Base-by-base conservation (phyloP, 139 green algal species). In the Microglena sp. region DNA sequence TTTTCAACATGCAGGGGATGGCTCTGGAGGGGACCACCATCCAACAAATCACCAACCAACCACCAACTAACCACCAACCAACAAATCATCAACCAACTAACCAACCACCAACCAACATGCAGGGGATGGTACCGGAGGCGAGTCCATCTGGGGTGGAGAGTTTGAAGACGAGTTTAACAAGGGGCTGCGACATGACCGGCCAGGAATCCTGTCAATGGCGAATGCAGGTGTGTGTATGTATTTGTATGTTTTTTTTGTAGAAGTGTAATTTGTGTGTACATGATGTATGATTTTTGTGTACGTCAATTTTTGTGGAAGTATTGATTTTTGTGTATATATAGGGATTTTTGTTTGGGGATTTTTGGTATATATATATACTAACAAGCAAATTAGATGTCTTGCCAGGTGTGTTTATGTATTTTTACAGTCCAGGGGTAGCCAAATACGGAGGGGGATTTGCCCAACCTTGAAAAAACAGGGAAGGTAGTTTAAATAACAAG, bases 101-200 rank as follows among this genome's bases (percentile, higher is more conserved):
- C n/a, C n/a, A n/a, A n/a, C n/a, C n/a, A n/a, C n/a, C n/a, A n/a
- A n/a, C n/a, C n/a, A n/a, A n/a, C n/a, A n/a, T n/a, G n/a, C 72
- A 91, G 89, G 93, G 22, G 91, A 99, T 64, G 94, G 94, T 40
- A 99, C 94, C 1, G 94, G 94, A 2, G 94, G 94, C 24, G 79
- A 91, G 71, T 95, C 83, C 60, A 97, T 99, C 33, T 99, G 94
- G 94, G 94, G 94, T 4, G 82, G 76, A 2, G 90, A 98, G 66
- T 99, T 99, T 79, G 86, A 92, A 65, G 94, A 99, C 72, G 94
- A 99, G 71, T 95, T 98, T 76, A 68, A 85, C 69, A 77, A 86
- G 28, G 83, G 77, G 56, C 70, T 97, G 68, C 77, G 87, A 3
- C 93, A 98, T 72, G 93, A 99, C 75, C 74, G 87, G 1, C 86